Base-by-base conservation (phyloP, 164 flowering plant species). In the Vitis riparia region DNA sequence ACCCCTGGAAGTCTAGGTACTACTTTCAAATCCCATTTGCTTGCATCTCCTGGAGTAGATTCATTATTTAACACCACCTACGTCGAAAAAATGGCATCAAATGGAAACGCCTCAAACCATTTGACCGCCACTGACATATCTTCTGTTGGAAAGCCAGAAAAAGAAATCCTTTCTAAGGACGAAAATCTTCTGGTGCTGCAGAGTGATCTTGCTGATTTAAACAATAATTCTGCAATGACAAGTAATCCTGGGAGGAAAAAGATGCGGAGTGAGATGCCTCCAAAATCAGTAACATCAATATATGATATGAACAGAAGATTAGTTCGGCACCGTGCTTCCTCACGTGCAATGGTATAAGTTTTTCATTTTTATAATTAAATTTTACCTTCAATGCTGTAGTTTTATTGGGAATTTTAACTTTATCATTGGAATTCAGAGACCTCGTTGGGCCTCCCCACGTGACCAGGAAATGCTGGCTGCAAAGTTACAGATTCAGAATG, bases 231-330 rank as follows among this genome's bases (percentile, higher is more conserved):
- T 15, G 55, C 71, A 53, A 12, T 32, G 57, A 60, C 51, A 16
- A 68, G 30, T 55, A 52, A 37, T 63, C 67, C 74, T 53, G 69
- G 47, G 48, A 81, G 59, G 72, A 90, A 82, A 82, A 83, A 87
- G 66, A 71, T 79, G 81, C 81, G 78, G 75, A 78, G 80, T 71
- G 73, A 79, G 13, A 76, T 80, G 83, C 90, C 91, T 48, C 91
- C 90, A 58, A 83, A 78, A 47, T 76, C 92, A 50, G 77, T 85
- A 65, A 83, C 78, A n/a, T 57, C 83, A 44, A 75, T 85, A 58
- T 37, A 80, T 62, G 85, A 87, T 74, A 88, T 89, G 97, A 80
- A 86, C 67, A 75, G 55, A 23, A 66, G 84, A 72, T 70, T 88
- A 66, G 69, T 74, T 62, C 77, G 84, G 50, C 81, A 80, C 62